These are phyloP conservation scores for Globisporangium takayamanum DNA, from an alignment of 352 stramenopile genomes.

Conservation along the genomic window DNA sequence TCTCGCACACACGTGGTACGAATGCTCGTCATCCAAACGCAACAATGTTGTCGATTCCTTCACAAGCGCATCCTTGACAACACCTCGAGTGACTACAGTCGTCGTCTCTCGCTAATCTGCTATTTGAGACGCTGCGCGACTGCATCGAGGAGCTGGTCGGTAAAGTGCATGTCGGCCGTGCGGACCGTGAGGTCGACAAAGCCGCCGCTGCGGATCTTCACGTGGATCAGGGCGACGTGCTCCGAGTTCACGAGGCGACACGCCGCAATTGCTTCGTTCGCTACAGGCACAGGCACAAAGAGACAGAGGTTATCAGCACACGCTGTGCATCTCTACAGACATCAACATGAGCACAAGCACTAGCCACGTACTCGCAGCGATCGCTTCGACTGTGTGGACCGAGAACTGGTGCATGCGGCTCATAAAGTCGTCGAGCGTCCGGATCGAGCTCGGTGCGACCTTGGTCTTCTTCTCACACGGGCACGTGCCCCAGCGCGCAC, in stretches of 20 bases:
- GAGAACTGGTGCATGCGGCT: slow-evolving; percentile 70
- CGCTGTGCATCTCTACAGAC: neutral
- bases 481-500: slow-evolving; percentile 71
- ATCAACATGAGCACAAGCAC: slow-evolving; percentile 3
- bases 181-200: slow-evolving; percentile 84
- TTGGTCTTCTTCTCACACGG: slow-evolving; percentile 82
- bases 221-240: slow-evolving; percentile 78
- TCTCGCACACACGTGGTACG: too few relatives aligned
- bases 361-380: slow-evolving; percentile 66
- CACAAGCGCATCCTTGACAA: neutral
- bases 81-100: neutral
- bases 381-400: slow-evolving; percentile 81
- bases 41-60: neutral
- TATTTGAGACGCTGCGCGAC: slow-evolving; percentile 67
- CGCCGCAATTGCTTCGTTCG: slow-evolving; percentile 84
- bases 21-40: too few relatives aligned
- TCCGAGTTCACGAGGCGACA: slow-evolving; percentile 76
- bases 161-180: slow-evolving; percentile 80
- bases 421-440: slow-evolving; percentile 80
- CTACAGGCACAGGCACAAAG: slow-evolving; percentile 21
- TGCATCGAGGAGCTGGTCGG: slow-evolving; percentile 63
- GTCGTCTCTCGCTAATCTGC: neutral
- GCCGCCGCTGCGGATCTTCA: slow-evolving; percentile 77
- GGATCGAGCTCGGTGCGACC: slow-evolving; percentile 74
- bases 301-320: neutral